phyloP scores from a whole-genome alignment of 2,329 filamentous ascomycete genomes.

The Cytospora piceicola region DNA sequence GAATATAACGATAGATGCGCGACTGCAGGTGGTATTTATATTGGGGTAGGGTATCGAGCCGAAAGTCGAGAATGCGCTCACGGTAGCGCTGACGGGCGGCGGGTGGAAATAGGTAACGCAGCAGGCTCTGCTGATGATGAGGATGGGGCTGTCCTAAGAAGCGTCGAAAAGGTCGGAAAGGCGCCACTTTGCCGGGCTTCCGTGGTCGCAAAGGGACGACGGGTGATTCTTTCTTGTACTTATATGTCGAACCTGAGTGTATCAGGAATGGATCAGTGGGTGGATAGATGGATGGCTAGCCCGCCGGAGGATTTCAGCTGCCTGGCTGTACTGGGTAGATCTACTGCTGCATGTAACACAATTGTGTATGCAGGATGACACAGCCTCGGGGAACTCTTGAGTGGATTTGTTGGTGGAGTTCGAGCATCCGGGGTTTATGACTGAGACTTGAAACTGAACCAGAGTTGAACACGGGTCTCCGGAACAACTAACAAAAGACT shows the following conservation, averaged over 20 bases:
- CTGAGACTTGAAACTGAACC: too few species aligned
- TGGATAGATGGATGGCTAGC: neutral
- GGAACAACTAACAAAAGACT: neutral
- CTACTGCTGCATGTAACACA: neutral
- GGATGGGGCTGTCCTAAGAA: conserved; percentile 41
- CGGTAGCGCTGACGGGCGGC: conserved; percentile 64
- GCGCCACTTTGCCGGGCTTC: conserved; percentile 46
- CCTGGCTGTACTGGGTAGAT: too few species aligned
- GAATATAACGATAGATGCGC: conserved; percentile 74
- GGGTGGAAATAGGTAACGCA: conserved; percentile 72
- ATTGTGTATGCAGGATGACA: neutral
- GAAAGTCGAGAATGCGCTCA: conserved; percentile 70
- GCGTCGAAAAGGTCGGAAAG: conserved; percentile 46
- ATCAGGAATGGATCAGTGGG: neutral
- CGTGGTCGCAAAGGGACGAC: neutral
- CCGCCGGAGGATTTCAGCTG: too few species aligned
- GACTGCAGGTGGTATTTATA: conserved; percentile 74
- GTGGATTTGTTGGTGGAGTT: neutral
- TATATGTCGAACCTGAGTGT: neutral
- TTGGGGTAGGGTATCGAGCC: conserved; percentile 72
- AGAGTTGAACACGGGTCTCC: neutral
- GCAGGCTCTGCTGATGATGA: conserved; percentile 52
- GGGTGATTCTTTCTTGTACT: neutral
- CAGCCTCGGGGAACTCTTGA: neutral
- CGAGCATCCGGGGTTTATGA: too few species aligned